A percentile compares a stretch with the other conserved stretches of the same genome.
These are phyloP conservation scores for Chloris gayana DNA, from an alignment of 176 grass and related monocot species.

Conservation along the genomic window DNA sequence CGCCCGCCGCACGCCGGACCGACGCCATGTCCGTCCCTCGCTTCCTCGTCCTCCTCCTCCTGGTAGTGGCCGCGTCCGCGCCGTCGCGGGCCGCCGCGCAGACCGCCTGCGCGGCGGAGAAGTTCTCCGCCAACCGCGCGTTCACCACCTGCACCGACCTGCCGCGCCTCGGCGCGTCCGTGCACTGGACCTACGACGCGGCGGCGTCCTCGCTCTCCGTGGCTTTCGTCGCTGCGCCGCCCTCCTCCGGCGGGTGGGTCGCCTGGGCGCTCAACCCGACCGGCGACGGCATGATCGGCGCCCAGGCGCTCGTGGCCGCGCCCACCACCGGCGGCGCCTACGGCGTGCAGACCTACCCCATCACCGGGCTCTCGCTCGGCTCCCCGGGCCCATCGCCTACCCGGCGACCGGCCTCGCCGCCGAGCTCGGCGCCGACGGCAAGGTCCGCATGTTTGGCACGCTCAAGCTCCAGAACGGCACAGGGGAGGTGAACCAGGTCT, in stretches of 20 bases:
- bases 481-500: slow-evolving; percentile 62
- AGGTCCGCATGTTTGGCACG: slow-evolving; percentile 56
- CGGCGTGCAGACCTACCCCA: slow-evolving; percentile 56
- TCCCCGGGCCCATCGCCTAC: slow-evolving; percentile 23
- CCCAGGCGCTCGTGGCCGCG: slow-evolving; percentile 65
- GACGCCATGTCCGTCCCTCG: slow-evolving; percentile 22
- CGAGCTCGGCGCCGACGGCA: slow-evolving; percentile 45
- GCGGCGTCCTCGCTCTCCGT: slow-evolving; percentile 43
- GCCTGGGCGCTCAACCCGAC: slow-evolving; percentile 71
- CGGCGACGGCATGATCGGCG: slow-evolving; percentile 32
- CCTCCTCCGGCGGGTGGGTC: slow-evolving; percentile 53
- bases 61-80: background rate
- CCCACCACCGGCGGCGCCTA: slow-evolving; percentile 45
- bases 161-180: slow-evolving; percentile 52
- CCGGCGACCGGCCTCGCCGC: slow-evolving; percentile 50
- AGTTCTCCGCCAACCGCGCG: slow-evolving; percentile 45
- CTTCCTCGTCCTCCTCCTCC: background rate
- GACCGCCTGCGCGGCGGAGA: slow-evolving; percentile 41
- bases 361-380: background rate
- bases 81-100: background rate
- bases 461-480: slow-evolving; percentile 53
- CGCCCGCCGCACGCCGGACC: background rate
- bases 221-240: slow-evolving; percentile 56
- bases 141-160: slow-evolving; percentile 66
- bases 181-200: slow-evolving; percentile 72